Conservation (phyloP, 2,329 filamentous ascomycete species). For the Colletotrichum truncatum region DNA sequence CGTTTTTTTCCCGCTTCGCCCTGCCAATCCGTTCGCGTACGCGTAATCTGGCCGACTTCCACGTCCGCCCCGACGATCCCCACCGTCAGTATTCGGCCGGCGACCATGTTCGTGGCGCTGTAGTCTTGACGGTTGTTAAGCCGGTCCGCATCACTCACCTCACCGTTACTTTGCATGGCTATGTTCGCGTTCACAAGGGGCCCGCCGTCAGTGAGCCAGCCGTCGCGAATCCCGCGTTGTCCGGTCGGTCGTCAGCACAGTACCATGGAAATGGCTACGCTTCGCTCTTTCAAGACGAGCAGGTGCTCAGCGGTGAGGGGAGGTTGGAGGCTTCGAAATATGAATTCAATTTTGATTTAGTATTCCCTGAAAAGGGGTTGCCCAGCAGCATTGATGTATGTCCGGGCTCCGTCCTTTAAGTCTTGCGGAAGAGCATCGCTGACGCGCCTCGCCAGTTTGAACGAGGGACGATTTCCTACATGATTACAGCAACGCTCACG, state of each 20-base stretch:
- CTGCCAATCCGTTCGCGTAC: conserved; percentile 59
- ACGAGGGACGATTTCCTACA: conserved; percentile 90
- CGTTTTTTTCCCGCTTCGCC: conserved; percentile 62
- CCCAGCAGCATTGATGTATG: conserved; percentile 96
- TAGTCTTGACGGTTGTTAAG: conserved; percentile 78
- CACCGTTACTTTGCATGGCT: conserved; percentile 80
- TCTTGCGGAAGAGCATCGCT: conserved; percentile 1
- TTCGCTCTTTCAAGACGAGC: conserved; percentile 85
- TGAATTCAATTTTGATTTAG: conserved; percentile 80
- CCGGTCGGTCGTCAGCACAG: conserved; percentile 50
- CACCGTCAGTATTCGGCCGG: conserved; percentile 80
- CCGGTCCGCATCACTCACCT: conserved; percentile 82
- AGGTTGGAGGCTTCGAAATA: conserved; percentile 78
- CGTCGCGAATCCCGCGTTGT: conserved; percentile 50
- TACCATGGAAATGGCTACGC: conserved; percentile 82
- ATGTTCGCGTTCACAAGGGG: conserved; percentile 81
- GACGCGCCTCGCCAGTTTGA: conserved; percentile 75
- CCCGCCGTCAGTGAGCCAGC: conserved; percentile 64
- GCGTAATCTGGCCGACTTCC: conserved; percentile 80
- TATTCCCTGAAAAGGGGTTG: conserved; percentile 74
- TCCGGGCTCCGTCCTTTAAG: conserved; percentile 34
- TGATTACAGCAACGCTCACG: conserved; percentile 89
- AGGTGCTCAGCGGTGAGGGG: conserved; percentile 81
- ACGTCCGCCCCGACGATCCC: conserved; percentile 80
- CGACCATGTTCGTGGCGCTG: conserved; percentile 77